A percentile compares a stretch with the other conserved stretches of the same genome.
Conservation (phyloP, 208 protist genomes). For the Trypanosoma brucei region DNA sequence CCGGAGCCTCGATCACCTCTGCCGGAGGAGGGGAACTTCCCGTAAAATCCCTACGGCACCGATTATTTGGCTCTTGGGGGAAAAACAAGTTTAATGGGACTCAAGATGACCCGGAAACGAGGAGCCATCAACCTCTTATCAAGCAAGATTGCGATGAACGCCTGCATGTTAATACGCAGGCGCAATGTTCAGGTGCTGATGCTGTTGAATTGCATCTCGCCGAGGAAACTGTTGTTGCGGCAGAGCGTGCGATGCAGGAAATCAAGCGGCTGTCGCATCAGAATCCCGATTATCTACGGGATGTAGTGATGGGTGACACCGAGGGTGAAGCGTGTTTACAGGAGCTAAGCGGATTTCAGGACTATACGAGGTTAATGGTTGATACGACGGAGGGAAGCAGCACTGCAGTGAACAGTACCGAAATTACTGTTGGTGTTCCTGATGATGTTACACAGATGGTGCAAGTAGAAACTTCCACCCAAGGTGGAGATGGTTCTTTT, state of each 20-base stretch:
- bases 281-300: slow-evolving; percentile 14
- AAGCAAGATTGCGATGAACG: slow-evolving; percentile 21
- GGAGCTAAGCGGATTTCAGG: no score
- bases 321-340: not conserved
- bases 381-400: no score
- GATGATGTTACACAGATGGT: no score
- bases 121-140: slow-evolving; percentile 3
- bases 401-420: no score
- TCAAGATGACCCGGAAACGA: not conserved
- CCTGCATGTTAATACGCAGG: slow-evolving; percentile 15
- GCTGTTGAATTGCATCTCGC: slow-evolving; percentile 12
- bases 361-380: no score
- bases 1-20: not conserved
- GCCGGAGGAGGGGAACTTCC: no score
- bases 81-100: not conserved
- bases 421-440: no score
- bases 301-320: slow-evolving; percentile 7
- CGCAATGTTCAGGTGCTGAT: slow-evolving; percentile 1
- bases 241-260: slow-evolving; percentile 13
- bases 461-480: no score
- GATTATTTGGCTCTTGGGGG: no score
- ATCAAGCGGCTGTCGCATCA: slow-evolving; percentile 6
- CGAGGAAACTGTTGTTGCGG: slow-evolving; percentile 17
- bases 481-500: not conserved
- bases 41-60: no score